A percentile compares a stretch with the other conserved stretches of the same genome.
These are phyloP conservation scores for Candida yuanshanica DNA, from an alignment of 805 yeast species.

Conservation along the genomic window DNA sequence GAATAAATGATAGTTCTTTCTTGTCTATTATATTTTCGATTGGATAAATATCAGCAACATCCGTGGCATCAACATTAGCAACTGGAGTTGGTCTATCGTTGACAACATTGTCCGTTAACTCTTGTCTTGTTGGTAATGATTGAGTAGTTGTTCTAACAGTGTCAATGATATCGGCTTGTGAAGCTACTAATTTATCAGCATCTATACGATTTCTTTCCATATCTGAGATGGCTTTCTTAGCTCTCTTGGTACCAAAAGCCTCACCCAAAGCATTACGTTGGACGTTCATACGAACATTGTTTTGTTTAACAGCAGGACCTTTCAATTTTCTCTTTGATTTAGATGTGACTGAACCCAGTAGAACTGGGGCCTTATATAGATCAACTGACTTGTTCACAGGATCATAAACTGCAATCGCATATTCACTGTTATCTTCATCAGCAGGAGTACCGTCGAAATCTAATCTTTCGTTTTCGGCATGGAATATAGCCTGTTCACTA, in stretches of 20 bases:
- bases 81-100: constrained; percentile 80
- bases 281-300: constrained; percentile 39
- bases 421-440: constrained; percentile 35
- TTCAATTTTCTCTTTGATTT: constrained; percentile 48
- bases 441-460: constrained; percentile 61
- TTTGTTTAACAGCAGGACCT: constrained; percentile 63
- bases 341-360: constrained; percentile 59
- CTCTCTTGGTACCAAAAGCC: constrained; percentile 95
- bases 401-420: constrained; percentile 76
- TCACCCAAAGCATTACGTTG: constrained; percentile 88
- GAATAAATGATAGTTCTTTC: constrained; percentile 55
- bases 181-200: constrained; percentile 66
- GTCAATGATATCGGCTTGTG: constrained; percentile 78
- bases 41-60: constrained; percentile 80
- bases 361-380: constrained; percentile 56
- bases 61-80: constrained; percentile 71
- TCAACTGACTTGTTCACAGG: constrained; percentile 58
- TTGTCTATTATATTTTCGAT: constrained; percentile 62
- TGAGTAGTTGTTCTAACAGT: constrained; percentile 65
- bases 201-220: constrained; percentile 82
- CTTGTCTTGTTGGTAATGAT: constrained; percentile 65
- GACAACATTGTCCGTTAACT: constrained; percentile 50
- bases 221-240: constrained; percentile 82
- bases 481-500: constrained; percentile 44
- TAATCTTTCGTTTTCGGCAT: constrained; percentile 71